Evolutionary conservation across 805 yeast genomes (phyloP).

Genomic region (Pichia exigua): DNA sequence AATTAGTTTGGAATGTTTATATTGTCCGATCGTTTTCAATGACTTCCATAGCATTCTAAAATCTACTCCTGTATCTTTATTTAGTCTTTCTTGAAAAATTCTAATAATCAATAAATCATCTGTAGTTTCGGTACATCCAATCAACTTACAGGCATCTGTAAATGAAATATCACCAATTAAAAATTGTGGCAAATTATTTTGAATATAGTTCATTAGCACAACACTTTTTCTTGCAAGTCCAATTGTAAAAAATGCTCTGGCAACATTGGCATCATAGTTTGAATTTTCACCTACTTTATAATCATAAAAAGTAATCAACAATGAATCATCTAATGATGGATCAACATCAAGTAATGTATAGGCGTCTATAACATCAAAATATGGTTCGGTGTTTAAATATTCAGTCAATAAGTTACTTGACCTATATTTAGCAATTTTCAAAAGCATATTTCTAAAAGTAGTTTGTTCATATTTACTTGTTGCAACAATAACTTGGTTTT

Average conservation of each 20-base stretch:
- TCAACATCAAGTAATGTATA: constrained; percentile 44
- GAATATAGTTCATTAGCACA: constrained; percentile 48
- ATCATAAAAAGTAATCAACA: constrained; percentile 67
- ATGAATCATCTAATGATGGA: constrained; percentile 55
- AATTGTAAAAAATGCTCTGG: constrained; percentile 54
- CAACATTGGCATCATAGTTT: constrained; percentile 34
- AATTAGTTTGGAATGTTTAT: constrained; percentile 48
- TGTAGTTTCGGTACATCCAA: constrained; percentile 45
- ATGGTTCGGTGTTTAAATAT: constrained; percentile 40
- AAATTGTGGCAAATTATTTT: constrained; percentile 33
- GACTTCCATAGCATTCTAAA: constrained; percentile 51
- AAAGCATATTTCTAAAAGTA: constrained; percentile 32
- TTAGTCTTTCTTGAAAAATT: constrained; percentile 40
- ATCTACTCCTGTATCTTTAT: constrained; percentile 36
- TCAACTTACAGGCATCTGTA: constrained; percentile 37
- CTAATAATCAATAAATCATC: constrained; percentile 50
- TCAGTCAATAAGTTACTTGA: constrained; percentile 29
- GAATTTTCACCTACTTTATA: constrained; percentile 48
- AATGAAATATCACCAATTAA: constrained; percentile 9
- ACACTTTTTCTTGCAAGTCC: constrained; percentile 53
- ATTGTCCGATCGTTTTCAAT: constrained; percentile 46
- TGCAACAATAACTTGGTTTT: constrained; percentile 19
- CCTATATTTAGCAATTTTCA: constrained; percentile 32
- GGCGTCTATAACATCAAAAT: constrained; percentile 39
- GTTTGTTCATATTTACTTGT: constrained; percentile 18